Evolutionary conservation across 2,329 filamentous ascomycete genomes (phyloP), one percentile per base, ranked within the genome.

Genomic region (Monosporascus sp.): DNA sequence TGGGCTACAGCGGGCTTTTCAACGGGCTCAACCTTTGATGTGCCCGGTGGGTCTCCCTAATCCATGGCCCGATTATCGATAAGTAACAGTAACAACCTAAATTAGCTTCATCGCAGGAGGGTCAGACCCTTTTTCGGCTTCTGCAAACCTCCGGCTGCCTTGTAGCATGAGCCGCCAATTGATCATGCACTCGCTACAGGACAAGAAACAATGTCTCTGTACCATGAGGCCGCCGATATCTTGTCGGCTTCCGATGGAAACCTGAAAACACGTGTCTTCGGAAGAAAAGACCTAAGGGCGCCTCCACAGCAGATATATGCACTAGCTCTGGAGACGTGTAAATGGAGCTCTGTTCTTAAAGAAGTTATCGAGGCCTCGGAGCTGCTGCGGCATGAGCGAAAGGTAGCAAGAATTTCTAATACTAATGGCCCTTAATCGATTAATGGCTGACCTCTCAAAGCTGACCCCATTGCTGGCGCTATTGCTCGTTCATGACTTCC

Each of bases 291-390:
- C 7, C 73, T 90, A 60, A 96, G 93, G 66, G 91, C 88, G 17
- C 81, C 87, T 3, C 87, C 88, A 0, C 86, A 86, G 11, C 89
- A 95, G 67, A 77, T 97, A 7, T 97, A 94, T 68, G 94, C 94
- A 8, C 77, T 99, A 37, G 87, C 91, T 22, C 81, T 87, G 22
- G 92, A 97, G 71, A 85, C 89, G 1, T 86, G 88, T 61, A 97
- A 96, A 83, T 97, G 93, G 90, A 94, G 92, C 62, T 69, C 77
- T 3, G 78, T 97, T 3, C 74, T 99, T 48, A 90, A 90, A 64
- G 91, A 96, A 65, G 87, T 97, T n/a, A 83, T 99, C 65, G 90
- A 97, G 62, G 83, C 80, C 59, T 81, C 90, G 1, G 87, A 84
- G 3, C 74, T 97, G 37, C 74, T 97, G 37, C 79, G 80, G n/a